Percentiles rank a stretch among this genome's conserved stretches.
phyloP scores from a whole-genome alignment of 1,139 yeast species.

The Blastobotrys ciferrii region DNA sequence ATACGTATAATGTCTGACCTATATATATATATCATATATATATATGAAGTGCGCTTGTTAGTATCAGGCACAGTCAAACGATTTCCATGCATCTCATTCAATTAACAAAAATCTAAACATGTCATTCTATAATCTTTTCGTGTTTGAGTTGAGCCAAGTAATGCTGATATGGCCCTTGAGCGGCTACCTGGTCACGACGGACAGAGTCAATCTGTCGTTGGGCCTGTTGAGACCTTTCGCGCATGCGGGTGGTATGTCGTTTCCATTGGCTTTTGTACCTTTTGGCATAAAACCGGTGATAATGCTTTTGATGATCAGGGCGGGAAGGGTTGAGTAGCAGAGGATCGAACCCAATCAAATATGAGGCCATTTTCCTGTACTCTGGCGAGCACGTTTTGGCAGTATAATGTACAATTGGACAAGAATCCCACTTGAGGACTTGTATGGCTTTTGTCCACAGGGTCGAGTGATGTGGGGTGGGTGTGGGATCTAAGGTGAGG shows the following conservation, averaged over 20 bases:
- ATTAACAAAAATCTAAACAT: neutral
- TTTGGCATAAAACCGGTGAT: conserved; percentile 2
- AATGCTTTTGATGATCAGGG: neutral
- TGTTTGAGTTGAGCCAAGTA: conserved; percentile 1
- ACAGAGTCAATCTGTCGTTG: neutral
- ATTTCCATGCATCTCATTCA: no score
- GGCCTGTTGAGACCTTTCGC: neutral
- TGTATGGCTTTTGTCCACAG: conserved; percentile 6
- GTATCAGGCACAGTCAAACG: no score
- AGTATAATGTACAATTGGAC: conserved; percentile 7
- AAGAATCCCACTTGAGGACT: conserved; percentile 8
- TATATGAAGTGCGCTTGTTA: no score
- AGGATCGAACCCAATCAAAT: conserved; percentile 3
- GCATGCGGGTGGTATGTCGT: neutral
- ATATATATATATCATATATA: no score
- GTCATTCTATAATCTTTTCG: neutral
- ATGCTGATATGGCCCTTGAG: neutral
- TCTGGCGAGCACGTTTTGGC: conserved; percentile 1
- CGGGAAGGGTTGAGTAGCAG: neutral
- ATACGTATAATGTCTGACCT: no score
- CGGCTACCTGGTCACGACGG: neutral
- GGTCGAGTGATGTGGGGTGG: neutral
- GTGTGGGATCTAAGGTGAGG: neutral
- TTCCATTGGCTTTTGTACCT: conserved; percentile 7
- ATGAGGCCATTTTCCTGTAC: neutral